Evolutionary conservation across 257 asterid species (phyloP).

Genomic region (Lycium ferocissimum): DNA sequence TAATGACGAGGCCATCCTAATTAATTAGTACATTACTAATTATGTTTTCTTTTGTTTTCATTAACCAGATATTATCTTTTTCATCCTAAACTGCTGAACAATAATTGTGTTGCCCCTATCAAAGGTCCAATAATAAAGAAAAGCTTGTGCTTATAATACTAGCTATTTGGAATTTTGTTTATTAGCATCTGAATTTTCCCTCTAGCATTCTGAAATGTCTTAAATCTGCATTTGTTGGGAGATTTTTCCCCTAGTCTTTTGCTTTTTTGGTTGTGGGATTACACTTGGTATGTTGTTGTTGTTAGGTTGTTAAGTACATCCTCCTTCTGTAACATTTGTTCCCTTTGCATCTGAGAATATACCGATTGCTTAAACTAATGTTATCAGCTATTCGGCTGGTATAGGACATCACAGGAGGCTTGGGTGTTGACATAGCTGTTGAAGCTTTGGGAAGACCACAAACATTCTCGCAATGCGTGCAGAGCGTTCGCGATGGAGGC

Average conservation of each 20-base stretch:
- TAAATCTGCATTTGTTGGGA: not conserved
- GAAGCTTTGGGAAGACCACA: constrained; percentile 92
- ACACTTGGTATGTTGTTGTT: too few species aligned
- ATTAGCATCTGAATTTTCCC: not conserved
- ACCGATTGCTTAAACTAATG: not conserved
- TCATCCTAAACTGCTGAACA: not conserved
- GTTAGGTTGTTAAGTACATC: not conserved
- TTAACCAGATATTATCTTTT: not conserved
- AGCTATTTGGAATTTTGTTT: not conserved
- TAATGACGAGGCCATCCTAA: not conserved
- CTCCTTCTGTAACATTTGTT: not conserved
- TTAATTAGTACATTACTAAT: not conserved
- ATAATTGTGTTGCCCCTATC: not conserved
- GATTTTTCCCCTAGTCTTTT: not conserved
- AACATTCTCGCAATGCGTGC: constrained; percentile 83
- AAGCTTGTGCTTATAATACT: not conserved
- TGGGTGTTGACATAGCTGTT: constrained; percentile 94
- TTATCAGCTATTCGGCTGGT: constrained; percentile 31
- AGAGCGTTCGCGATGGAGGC: constrained; percentile 96
- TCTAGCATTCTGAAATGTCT: not conserved
- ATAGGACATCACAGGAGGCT: constrained; percentile 94
- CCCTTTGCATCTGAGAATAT: not conserved
- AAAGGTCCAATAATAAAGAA: not conserved
- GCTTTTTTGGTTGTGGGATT: not conserved
- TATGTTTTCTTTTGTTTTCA: not conserved